Evolutionary conservation across 805 yeast genomes (phyloP), one percentile per base, ranked within the genome.

Genomic region (Kluyveromyces nonfermentans): DNA sequence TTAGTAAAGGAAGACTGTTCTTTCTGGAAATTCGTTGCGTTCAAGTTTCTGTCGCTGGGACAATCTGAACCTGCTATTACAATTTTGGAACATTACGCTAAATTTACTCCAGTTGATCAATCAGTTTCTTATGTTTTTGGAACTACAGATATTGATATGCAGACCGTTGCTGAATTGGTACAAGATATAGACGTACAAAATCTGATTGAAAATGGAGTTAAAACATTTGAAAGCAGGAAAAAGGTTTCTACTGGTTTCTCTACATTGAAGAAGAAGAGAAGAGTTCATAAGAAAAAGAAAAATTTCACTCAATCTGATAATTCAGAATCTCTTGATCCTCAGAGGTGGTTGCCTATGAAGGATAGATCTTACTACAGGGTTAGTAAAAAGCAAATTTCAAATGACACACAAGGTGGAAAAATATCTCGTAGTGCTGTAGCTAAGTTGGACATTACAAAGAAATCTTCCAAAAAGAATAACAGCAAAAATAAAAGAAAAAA

Each of bases 331-430:
- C 68, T 75, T 3, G 83, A 82, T 53, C 74, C 76, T 15, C 97
- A 89, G 63, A 81, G 97, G 66, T 89, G 97, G 97, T 63, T 90
- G 41, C 95, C 96, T 18, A 54, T 84, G 72, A 83, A 80, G 59
- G 94, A 89, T 59, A 77, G 97, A 62, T 75, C 88, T 6, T 77
- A 80, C 54, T 88, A 83, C 67, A 85, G 78, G 62, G 85, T 94
- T 12, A 82, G 85, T 58, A 82, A 77, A 60, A 74, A 71, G 52
- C 63, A 63, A 46, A 49, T 59, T 43, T 66, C 68, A 5, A 73
- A 71, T 49, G 77, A 72, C 40, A 77, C 83, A 0, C 85, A 80
- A 59, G 87, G 85, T 54, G 82, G 81, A 33, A 51, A 63, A 28
- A 73, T 74, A 12, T 65, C 63, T 42, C 68, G 59, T 34, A 58